Conservation (phyloP, 176 grass and related monocot species). For the Juncus effusus region DNA sequence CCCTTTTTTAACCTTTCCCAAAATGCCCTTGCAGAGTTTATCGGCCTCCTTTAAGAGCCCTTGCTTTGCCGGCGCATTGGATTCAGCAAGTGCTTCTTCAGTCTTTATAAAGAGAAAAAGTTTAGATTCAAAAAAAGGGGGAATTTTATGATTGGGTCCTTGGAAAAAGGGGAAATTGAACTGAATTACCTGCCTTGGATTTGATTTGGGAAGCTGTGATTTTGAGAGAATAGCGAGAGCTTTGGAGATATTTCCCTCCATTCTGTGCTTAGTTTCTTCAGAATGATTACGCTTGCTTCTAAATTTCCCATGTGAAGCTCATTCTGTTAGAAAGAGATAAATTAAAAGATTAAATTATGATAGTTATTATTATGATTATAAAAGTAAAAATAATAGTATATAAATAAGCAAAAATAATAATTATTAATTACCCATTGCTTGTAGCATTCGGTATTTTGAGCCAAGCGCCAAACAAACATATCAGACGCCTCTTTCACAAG, state of each 20-base stretch:
- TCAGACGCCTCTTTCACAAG: too few relatives aligned
- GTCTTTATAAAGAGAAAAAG: slow-evolving; percentile 34
- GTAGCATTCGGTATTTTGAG: slow-evolving; percentile 70
- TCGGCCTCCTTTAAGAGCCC: slow-evolving; percentile 68
- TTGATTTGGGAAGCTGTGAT: slow-evolving; percentile 63
- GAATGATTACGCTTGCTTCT: slow-evolving; percentile 58
- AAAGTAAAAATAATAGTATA: too few relatives aligned
- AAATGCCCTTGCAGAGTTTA: slow-evolving; percentile 78
- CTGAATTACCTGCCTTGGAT: slow-evolving; percentile 38
- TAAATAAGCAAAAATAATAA: not conserved
- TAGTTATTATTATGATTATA: too few relatives aligned
- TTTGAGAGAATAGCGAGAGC: slow-evolving; percentile 58
- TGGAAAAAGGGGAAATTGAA: not conserved
- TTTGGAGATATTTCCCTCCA: slow-evolving; percentile 73
- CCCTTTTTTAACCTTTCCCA: slow-evolving; percentile 50
- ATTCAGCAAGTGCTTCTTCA: slow-evolving; percentile 46
- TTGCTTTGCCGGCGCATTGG: slow-evolving; percentile 38
- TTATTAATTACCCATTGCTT: slow-evolving; percentile 81
- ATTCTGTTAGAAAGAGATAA: too few relatives aligned
- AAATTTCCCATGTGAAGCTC: slow-evolving; percentile 58
- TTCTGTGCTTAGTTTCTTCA: slow-evolving; percentile 50
- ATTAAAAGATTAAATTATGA: not conserved
- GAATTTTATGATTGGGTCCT: not conserved
- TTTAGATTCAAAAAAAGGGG: not conserved
- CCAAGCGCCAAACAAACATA: slow-evolving; percentile 80